Evolutionary conservation across 164 flowering plant species (phyloP).

Genomic region (Stephania japonica): DNA sequence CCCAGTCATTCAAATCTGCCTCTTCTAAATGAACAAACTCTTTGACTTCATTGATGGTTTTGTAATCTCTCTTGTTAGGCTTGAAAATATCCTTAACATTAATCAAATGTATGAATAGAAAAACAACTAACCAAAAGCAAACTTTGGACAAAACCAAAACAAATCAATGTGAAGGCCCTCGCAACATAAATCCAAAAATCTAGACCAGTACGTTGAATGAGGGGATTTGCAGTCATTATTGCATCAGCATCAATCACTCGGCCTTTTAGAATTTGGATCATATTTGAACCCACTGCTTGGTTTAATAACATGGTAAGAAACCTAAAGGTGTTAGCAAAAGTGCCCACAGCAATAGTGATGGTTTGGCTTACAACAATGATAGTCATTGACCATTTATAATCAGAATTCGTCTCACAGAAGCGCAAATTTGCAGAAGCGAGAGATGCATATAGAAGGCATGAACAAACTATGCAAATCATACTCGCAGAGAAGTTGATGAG

Average conservation of each 20-base stretch:
- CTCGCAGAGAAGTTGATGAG: not conserved
- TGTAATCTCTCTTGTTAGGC: not conserved
- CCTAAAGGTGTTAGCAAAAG: not conserved
- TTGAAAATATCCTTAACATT: too few relatives aligned
- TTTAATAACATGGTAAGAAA: not conserved
- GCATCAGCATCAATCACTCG: too few relatives aligned
- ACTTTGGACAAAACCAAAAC: too few relatives aligned
- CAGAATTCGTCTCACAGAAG: not conserved
- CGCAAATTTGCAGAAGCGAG: not conserved
- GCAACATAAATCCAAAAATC: too few relatives aligned
- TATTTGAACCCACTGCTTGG: too few relatives aligned
- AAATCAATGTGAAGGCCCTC: too few relatives aligned
- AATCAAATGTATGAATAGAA: too few relatives aligned
- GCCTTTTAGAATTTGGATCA: not conserved
- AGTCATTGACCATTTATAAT: not conserved
- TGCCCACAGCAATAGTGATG: not conserved
- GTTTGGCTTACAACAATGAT: not conserved
- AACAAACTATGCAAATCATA: not conserved
- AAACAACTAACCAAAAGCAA: too few relatives aligned
- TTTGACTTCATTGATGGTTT: not conserved
- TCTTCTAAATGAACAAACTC: not conserved
- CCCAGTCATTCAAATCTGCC: conserved; percentile 6
- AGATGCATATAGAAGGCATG: not conserved
- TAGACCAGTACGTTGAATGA: too few relatives aligned
- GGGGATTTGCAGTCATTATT: too few relatives aligned